Evolutionary conservation across 2,329 filamentous ascomycete genomes (phyloP).

Genomic region (Acephala macrosclerotiorum): DNA sequence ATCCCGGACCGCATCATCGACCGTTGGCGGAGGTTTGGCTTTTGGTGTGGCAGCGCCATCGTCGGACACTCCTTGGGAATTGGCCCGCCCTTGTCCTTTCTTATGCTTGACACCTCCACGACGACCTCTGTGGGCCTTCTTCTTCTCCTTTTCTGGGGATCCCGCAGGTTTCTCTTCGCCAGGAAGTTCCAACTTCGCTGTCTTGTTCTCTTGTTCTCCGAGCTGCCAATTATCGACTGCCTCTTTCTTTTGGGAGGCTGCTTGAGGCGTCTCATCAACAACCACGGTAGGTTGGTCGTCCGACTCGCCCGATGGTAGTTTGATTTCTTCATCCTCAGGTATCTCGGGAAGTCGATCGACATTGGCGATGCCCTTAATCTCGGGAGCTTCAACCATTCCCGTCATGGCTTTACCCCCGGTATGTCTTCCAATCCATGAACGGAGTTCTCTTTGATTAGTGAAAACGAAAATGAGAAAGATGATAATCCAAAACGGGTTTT

Average conservation of each 20-base stretch:
- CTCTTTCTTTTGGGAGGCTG: background rate
- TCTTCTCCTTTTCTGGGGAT: constrained; percentile 54
- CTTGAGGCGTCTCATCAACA: constrained; percentile 9
- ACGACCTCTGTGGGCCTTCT: constrained; percentile 74
- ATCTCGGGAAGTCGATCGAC: constrained; percentile 17
- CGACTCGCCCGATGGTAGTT: constrained; percentile 18
- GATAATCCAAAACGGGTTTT: constrained; percentile 52
- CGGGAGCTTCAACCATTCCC: constrained; percentile 31
- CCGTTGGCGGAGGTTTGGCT: constrained; percentile 49
- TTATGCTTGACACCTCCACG: constrained; percentile 75
- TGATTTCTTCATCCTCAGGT: constrained; percentile 22
- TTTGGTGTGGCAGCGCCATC: constrained; percentile 20
- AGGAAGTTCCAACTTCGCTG: constrained; percentile 9
- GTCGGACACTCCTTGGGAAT: constrained; percentile 49
- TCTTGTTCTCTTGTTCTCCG: constrained; percentile 8
- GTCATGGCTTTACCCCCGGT: constrained; percentile 34
- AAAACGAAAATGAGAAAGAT: constrained; percentile 45
- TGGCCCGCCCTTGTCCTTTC: constrained; percentile 52
- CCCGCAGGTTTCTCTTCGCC: constrained; percentile 41
- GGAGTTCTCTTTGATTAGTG: constrained; percentile 36
- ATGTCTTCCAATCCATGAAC: constrained; percentile 44
- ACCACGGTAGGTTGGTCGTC: constrained; percentile 12
- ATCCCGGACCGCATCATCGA: constrained; percentile 66
- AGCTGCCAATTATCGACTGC: background rate
- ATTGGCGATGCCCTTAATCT: constrained; percentile 7